Base-by-base conservation (phyloP, 2,329 filamentous ascomycete species). In the Colletotrichum plurivorum region DNA sequence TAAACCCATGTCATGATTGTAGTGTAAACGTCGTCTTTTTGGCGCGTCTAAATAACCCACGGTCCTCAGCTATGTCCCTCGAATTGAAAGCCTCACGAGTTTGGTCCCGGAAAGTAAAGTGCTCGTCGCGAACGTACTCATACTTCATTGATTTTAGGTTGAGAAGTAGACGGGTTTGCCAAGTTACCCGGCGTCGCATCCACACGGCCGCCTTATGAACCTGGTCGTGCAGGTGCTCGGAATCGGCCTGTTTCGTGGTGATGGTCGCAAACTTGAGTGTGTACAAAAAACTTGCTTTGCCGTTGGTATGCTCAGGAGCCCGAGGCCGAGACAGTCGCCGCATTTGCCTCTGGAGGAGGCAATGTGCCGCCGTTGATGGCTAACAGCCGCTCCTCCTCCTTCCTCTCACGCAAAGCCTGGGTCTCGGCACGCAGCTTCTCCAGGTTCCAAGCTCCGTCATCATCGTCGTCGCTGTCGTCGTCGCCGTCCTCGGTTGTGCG, bases 401-500 rank as follows among this genome's bases (percentile, higher is more conserved):
- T 95, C 84, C 86, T 87, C 71, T 90, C 86, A 57, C 90, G 86
- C 36, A 95, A 78, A 3, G 88, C 89, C 78, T 97, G 94, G 0
- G 96, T 99, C 85, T 98, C 95, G 75, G 87, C 85, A 69, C 96
- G 89, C 78, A 98, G 82, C 70, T 91, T 94, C 75, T 94, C 91
- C 75, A 98, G 81, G 76, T 97, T 97, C 90, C 91, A 98, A 6
- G 83, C 81, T 43, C 80, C 85, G 70, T 83, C 82, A 54, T 84
- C 83, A 53, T 83, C 82, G 18, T 84, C 81, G n/a, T 88, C 87
- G 3, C 84, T 85, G 0, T 88, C 89, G 39, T 88, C 88, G 43
- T 92, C 91, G 54, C 88, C 88, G 51, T 88, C 88, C 27, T 88
- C 88, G 46, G 67, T 58, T 55, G 64, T 58, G 70, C 90, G 86